Evolutionary conservation across 2,329 filamentous ascomycete species (phyloP), one percentile per base, ranked within the genome.

Genomic region (Thelonectria blattea): DNA sequence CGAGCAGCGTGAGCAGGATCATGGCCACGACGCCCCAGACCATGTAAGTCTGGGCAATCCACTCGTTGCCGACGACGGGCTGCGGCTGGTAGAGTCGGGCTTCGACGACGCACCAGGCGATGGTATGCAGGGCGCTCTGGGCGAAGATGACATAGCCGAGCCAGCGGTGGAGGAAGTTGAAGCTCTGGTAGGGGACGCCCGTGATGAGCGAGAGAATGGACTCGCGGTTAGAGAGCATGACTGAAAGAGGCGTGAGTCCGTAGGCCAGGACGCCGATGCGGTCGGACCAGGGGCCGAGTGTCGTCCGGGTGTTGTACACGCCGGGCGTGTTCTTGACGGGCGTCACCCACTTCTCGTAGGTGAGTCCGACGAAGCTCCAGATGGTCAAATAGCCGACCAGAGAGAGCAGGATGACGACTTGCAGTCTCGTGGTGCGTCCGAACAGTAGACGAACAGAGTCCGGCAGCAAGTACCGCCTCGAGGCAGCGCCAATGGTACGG

Each of bases 91-190:
- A 93, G 0, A 92, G 78, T 22, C 78, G 77, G 1, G 81, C 80
- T 74, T 92, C 87, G 46, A 92, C 78, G 45, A 93, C 71, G 24
- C 82, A 85, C 90, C 90, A 93, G 55, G 81, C 83, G 24, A 93
- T 81, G 1, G 90, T 92, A 72, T 93, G 91, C 1, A 93, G 74
- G 10, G 81, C 75, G 3, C 85, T 83, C 71, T 93, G 90, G 0
- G 85, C 72, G 55, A 91, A 84, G 64, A 93, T 91, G 68, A 93
- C 81, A 62, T 89, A 89, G 7, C 91, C 90, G 0, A 88, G 78
- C 90, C 90, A 93, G 32, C 89, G 87, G 73, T 92, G 90, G 18
- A 93, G 77, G 70, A 93, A 93, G 74, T 90, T 88, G 81, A 93
- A 92, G 68, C 84, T 86, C 66, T 92, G 90, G 69, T 92, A 91